phyloP scores from a whole-genome alignment of 2,329 filamentous ascomycete genomes.

The Ciborinia camelliae region DNA sequence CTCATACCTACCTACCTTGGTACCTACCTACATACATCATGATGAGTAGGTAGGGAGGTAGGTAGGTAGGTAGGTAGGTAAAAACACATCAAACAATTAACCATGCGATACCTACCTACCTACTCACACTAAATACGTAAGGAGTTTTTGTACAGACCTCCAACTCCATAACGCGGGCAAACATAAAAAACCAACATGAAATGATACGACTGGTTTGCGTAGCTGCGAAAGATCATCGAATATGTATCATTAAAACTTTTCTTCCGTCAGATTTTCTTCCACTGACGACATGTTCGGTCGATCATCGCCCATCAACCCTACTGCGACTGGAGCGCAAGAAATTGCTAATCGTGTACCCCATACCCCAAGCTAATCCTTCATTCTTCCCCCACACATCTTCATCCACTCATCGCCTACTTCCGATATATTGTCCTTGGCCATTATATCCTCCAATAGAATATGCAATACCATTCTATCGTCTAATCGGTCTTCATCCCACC shows the following conservation, averaged over 20 bases:
- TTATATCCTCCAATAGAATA: background rate
- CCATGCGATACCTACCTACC: no score
- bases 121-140: background rate
- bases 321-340: constrained; percentile 9
- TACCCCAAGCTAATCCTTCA: constrained; percentile 4
- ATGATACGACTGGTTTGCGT: background rate
- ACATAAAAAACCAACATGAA: background rate
- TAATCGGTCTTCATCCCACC: background rate
- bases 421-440: background rate
- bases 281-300: background rate
- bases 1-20: no score
- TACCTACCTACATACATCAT: no score
- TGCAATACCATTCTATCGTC: background rate
- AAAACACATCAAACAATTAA: background rate
- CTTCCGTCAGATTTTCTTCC: constrained; percentile 4
- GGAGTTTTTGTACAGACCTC: no score
- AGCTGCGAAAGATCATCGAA: constrained; percentile 14
- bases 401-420: background rate
- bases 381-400: constrained; percentile 12
- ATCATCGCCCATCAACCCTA: background rate
- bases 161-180: background rate
- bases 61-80: no score
- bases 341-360: constrained; percentile 10
- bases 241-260: constrained; percentile 10
- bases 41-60: no score